Base-by-base conservation (phyloP, 2,329 filamentous ascomycete genomes). In the Lecanicillium sp. region DNA sequence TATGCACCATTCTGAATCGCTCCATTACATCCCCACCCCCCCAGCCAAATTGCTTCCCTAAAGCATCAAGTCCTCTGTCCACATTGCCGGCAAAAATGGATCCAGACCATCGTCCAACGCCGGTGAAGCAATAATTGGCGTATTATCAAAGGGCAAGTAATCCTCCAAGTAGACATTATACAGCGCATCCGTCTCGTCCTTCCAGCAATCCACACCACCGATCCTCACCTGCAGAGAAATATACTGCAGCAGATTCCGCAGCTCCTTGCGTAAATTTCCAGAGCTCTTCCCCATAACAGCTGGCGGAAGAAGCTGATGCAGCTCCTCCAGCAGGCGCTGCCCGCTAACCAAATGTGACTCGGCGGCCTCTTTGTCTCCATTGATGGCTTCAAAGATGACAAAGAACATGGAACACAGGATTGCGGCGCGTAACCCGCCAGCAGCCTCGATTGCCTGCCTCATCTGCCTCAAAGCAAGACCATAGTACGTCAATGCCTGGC, bases 391-490 rank as follows among this genome's bases (percentile, higher is more conserved):
- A 37, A 64, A 62, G 37, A 59, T 52, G 38, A 57, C 52, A 44
- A 63, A 63, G 30, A 64, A 53, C 34, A 64, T 50, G 38, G 54
- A 62, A 40, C 58, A 57, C 3, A 63, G 36, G 9, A 62, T 52
- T 2, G 58, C 56, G 3, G 55, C 50, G 9, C 47, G 46, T 3
- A 56, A 43, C 19, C 46, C 48, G 5, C 41, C 45, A 6, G 43
- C 40, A 5, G 40, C 38, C 3, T 44, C 35, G 7, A 41, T 45
- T 2, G 51, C 40, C 9, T 48, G 46, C 2, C 52, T 45, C 12
- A 58, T 45, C 13, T 55, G 50, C 14, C 50, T 49, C 6, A 62
- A 43, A 2, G 60, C 60, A 1, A 46, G 47, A 4, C 58, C 57
- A 41, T 62, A 58, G 43, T 56, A 54, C 4, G 48, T 48, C 18